These are phyloP conservation scores for Sphaerulina vaccinii DNA, from an alignment of 2,329 filamentous ascomycete species.

Conservation along the genomic window DNA sequence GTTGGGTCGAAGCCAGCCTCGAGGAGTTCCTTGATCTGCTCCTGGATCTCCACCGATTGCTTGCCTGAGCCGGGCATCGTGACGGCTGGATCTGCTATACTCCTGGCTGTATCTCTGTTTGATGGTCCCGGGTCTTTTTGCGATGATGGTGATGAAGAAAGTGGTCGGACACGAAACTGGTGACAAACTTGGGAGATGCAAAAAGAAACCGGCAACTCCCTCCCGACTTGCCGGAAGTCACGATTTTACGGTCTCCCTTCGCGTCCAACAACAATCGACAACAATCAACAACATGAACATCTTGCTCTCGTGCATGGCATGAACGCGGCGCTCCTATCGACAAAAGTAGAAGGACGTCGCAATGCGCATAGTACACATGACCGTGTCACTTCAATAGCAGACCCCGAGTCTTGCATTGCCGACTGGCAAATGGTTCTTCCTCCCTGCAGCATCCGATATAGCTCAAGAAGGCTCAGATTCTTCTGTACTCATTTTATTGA, in stretches of 20 bases:
- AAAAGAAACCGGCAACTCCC: too few species aligned
- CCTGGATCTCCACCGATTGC: conserved; percentile 32
- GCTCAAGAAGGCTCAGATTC: not conserved
- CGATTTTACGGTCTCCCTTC: too few species aligned
- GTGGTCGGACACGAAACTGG: conserved; percentile 10
- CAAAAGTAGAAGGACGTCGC: too few species aligned
- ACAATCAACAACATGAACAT: too few species aligned
- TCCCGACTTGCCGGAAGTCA: too few species aligned
- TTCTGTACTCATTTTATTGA: not conserved
- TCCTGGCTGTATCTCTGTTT: conserved; percentile 4
- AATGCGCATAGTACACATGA: too few species aligned
- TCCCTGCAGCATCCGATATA: not conserved
- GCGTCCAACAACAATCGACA: too few species aligned
- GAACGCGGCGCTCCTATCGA: too few species aligned
- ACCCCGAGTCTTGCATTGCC: not conserved
- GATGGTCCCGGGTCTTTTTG: conserved; percentile 7
- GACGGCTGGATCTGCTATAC: conserved; percentile 10
- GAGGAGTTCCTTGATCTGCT: conserved; percentile 36
- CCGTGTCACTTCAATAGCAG: not conserved
- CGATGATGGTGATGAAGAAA: conserved; percentile 2
- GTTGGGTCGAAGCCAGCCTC: conserved; percentile 38
- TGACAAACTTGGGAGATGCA: not conserved
- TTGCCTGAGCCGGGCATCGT: conserved; percentile 35
- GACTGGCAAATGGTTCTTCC: conserved; percentile 16
- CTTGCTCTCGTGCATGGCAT: too few species aligned